Evolutionary conservation across 2,329 filamentous ascomycete species (phyloP).

Genomic region (Paracoccidioides brasiliensis): DNA sequence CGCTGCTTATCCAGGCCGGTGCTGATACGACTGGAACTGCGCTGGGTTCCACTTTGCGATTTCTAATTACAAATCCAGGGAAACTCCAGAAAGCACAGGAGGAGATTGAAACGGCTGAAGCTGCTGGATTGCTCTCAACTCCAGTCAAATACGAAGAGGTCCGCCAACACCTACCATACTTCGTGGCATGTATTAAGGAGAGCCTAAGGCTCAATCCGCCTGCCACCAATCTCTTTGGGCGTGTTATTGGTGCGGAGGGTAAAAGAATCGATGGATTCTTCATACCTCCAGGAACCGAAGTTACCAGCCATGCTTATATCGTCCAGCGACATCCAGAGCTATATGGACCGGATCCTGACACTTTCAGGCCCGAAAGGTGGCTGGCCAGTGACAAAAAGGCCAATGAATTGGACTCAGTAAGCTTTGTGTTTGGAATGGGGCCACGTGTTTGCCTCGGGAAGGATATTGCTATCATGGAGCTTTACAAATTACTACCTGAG

Average conservation of each 20-base stretch:
- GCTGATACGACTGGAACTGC: constrained; percentile 26
- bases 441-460: constrained; percentile 15
- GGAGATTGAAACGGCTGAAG: constrained; percentile 15
- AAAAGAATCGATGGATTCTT: constrained; percentile 21
- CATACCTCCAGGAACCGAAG: constrained; percentile 13
- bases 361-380: constrained; percentile 38
- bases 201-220: constrained; percentile 19
- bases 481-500: constrained; percentile 14
- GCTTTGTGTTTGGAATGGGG: constrained; percentile 14
- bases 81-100: constrained; percentile 5
- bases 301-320: constrained; percentile 10
- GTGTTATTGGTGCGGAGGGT: constrained; percentile 18
- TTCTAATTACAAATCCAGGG: constrained; percentile 13
- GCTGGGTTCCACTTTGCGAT: constrained; percentile 21
- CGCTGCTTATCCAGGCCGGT: constrained; percentile 27
- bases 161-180: constrained; percentile 18
- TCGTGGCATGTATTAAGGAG: constrained; percentile 26
- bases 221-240: constrained; percentile 17
- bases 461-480: constrained; percentile 15
- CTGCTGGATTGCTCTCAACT: constrained; percentile 2
- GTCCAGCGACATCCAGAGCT: constrained; percentile 31
- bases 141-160: constrained; percentile 16
- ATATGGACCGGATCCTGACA: constrained; percentile 33
- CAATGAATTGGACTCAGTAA: constrained; percentile 8
- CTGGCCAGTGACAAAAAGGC: constrained; percentile 20